Percentiles rank a stretch among this genome's conserved stretches.
Conservation (phyloP, 2,329 filamentous ascomycete genomes). For the Rhinocladiella mackenziei region DNA sequence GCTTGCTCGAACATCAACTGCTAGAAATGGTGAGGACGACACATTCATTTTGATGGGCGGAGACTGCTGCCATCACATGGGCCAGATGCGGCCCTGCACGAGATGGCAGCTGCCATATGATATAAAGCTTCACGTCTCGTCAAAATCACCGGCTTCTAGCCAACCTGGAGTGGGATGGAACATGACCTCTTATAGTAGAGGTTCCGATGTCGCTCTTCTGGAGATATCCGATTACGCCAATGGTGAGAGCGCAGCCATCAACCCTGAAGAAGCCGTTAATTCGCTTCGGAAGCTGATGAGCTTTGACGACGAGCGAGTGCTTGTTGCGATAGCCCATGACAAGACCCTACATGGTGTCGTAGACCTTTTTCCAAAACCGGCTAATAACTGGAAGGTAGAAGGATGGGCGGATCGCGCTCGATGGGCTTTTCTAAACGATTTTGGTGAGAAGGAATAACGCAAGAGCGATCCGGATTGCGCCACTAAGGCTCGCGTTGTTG, state of each 20-base stretch:
- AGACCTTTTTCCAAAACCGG: neutral
- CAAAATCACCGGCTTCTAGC: neutral
- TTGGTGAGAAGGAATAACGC: no score
- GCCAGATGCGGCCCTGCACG: constrained; percentile 30
- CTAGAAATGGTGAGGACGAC: neutral
- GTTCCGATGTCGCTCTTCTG: neutral
- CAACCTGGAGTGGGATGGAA: neutral
- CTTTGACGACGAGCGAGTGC: neutral
- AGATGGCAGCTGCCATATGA: constrained; percentile 28
- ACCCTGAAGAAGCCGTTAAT: neutral
- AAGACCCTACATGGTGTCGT: neutral
- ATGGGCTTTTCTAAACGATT: neutral
- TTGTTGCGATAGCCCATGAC: neutral
- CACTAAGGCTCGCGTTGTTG: no score
- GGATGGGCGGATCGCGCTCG: neutral
- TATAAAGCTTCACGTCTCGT: neutral
- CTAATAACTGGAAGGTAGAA: neutral
- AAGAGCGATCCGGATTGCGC: no score
- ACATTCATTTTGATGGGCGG: constrained; percentile 23
- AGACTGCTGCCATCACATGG: constrained; percentile 11
- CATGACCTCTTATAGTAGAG: neutral
- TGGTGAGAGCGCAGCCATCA: neutral
- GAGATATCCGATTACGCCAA: neutral
- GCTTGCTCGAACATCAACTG: constrained; percentile 25
- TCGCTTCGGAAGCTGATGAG: neutral